Evolutionary conservation across 306 rosid species (phyloP).

Genomic region (Parietaria judaica): DNA sequence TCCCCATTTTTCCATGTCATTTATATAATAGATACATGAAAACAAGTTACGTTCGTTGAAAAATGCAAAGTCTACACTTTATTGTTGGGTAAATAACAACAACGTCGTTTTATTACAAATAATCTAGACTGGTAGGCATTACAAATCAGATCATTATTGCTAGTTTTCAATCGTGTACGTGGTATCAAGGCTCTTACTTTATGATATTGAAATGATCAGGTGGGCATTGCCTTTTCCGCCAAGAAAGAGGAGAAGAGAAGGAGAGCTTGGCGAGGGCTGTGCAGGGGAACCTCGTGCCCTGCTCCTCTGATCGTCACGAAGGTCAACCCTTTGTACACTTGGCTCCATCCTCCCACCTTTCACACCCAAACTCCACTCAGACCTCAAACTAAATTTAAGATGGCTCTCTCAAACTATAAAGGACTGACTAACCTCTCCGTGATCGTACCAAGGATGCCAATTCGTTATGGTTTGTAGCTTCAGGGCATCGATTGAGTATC

Average conservation of each 20-base stretch:
- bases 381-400: neutral
- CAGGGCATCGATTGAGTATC: slow-evolving; percentile 79
- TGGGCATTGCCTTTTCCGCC: slow-evolving; percentile 72
- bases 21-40: too few relatives aligned
- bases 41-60: too few relatives aligned
- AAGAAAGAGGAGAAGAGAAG: slow-evolving; percentile 82
- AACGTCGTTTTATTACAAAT: too few relatives aligned
- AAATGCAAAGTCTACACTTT: too few relatives aligned
- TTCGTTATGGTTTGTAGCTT: slow-evolving; percentile 72
- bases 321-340: slow-evolving; percentile 77
- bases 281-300: slow-evolving; percentile 96
- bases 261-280: slow-evolving; percentile 73
- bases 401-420: slow-evolving; percentile 1
- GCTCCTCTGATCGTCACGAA: slow-evolving; percentile 79
- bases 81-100: too few relatives aligned
- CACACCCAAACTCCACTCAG: slow-evolving; percentile 10
- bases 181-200: too few relatives aligned
- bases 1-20: too few relatives aligned
- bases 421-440: slow-evolving; percentile 59
- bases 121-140: too few relatives aligned
- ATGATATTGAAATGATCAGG: slow-evolving; percentile 10
- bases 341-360: slow-evolving; percentile 94
- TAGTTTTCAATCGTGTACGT: too few relatives aligned
- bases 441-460: slow-evolving; percentile 85
- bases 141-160: too few relatives aligned